A percentile compares a stretch with the other conserved stretches of the same genome.
Evolutionary conservation across 768 basidiomycete species (phyloP).

Genomic region (Tylopilus rubrobrunneus): DNA sequence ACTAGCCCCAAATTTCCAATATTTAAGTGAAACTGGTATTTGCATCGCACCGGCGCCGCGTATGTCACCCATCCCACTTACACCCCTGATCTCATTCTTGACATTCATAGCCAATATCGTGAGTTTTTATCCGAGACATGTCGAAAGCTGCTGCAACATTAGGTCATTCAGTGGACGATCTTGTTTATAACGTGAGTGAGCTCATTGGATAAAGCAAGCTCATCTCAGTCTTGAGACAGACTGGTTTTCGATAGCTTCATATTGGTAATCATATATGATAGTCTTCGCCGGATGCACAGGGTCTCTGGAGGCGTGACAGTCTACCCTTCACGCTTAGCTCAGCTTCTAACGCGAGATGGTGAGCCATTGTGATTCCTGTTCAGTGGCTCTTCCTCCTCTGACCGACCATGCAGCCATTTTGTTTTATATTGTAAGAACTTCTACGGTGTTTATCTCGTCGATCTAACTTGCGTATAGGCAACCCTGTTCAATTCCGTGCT

Average conservation of each 20-base stretch:
- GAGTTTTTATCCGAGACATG: not conserved
- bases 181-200: constrained; percentile 12
- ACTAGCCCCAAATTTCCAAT: constrained; percentile 1
- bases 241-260: constrained; percentile 13
- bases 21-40: constrained; percentile 12
- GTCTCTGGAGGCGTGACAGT: not conserved
- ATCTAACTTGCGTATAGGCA: constrained; percentile 1
- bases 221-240: constrained; percentile 5
- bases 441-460: not conserved
- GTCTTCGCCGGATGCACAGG: constrained; percentile 3
- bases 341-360: constrained; percentile 25
- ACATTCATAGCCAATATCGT: constrained; percentile 2
- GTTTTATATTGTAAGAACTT: constrained; percentile 14
- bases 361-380: not conserved
- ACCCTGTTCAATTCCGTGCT: constrained; percentile 5
- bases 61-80: constrained; percentile 4
- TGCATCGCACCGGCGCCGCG: constrained; percentile 6
- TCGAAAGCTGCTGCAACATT: not conserved
- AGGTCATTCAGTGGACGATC: constrained; percentile 13
- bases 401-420: constrained; percentile 5
- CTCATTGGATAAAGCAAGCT: not conserved
- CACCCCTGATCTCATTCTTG: not conserved
- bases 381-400: not conserved
- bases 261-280: not conserved
- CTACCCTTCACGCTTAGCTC: constrained; percentile 3